phyloP scores from a whole-genome alignment of 2,329 filamentous ascomycete species.

The Metarhizium anisopliae region DNA sequence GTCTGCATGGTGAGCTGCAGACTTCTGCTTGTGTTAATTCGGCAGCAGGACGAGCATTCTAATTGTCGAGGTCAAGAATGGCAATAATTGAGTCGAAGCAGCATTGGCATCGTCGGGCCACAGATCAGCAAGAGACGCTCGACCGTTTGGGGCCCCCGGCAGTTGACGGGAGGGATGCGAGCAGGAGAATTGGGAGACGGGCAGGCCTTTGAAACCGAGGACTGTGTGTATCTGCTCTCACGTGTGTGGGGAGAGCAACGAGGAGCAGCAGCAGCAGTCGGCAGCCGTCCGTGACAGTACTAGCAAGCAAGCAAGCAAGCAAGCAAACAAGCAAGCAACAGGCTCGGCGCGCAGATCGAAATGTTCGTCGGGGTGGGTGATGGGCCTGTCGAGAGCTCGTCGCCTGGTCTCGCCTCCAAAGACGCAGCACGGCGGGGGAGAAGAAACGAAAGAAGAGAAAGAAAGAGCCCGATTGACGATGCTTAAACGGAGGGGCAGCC shows the following conservation, averaged over 20 bases:
- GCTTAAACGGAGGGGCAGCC: not conserved
- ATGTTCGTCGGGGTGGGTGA: not conserved
- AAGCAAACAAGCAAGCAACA: not conserved
- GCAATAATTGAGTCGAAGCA: not conserved
- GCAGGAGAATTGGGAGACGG: not conserved
- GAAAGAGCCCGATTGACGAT: not conserved
- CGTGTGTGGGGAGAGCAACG: not conserved
- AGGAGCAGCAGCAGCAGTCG: not conserved
- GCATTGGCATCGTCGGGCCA: constrained; percentile 10
- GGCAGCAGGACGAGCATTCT: constrained; percentile 27
- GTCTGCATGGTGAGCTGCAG: constrained; percentile 41
- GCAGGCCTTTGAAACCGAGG: not conserved
- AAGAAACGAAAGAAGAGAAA: constrained; percentile 4
- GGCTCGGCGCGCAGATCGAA: too few relatives aligned
- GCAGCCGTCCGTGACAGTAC: not conserved
- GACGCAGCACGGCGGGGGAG: not conserved
- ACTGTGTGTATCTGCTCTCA: not conserved
- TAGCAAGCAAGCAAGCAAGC: not conserved
- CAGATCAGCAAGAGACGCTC: not conserved
- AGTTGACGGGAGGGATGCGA: not conserved
- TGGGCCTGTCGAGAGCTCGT: constrained; percentile 1
- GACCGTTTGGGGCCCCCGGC: not conserved
- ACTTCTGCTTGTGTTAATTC: constrained; percentile 28
- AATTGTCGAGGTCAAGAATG: constrained; percentile 16
- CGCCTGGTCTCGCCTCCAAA: not conserved